Percentiles rank a stretch among this genome's conserved stretches.
Conservation (phyloP, 2,329 filamentous ascomycete species). For the Colletotrichum orbiculare region DNA sequence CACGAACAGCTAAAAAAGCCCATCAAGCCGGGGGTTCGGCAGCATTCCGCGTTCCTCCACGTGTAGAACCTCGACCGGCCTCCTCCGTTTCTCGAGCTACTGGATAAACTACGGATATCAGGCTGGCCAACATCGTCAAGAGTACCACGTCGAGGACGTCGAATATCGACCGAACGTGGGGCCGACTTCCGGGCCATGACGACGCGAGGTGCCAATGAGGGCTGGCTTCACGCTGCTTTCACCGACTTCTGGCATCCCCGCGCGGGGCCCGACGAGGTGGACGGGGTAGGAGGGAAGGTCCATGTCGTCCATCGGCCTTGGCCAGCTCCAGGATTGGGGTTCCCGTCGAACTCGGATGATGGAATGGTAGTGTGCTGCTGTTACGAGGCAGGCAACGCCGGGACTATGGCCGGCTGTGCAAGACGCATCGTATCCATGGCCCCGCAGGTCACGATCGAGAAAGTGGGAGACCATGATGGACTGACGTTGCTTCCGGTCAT, state of each 20-base stretch:
- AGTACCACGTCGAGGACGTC: slow-evolving; percentile 7
- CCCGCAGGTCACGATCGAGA: slow-evolving; percentile 2
- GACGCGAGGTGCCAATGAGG: slow-evolving; percentile 16
- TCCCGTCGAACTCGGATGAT: slow-evolving; percentile 2
- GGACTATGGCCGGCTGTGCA: neutral
- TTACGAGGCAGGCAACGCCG: neutral
- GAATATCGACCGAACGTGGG: slow-evolving; percentile 16
- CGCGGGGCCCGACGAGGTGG: slow-evolving; percentile 7
- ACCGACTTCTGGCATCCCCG: slow-evolving; percentile 13
- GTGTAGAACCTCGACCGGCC: neutral
- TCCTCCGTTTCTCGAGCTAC: slow-evolving; percentile 13
- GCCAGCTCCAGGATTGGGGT: slow-evolving; percentile 5
- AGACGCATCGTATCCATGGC: neutral
- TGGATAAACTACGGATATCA: slow-evolving; percentile 16
- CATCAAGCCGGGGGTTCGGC: slow-evolving; percentile 16
- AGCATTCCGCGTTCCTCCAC: slow-evolving; percentile 20
- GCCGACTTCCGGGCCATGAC: slow-evolving; percentile 26
- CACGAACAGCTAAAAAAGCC: neutral
- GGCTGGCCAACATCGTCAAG: neutral
- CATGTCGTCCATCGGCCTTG: neutral
- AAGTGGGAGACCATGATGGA: slow-evolving; percentile 7
- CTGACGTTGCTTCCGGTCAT: slow-evolving; percentile 12
- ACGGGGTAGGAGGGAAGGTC: slow-evolving; percentile 1
- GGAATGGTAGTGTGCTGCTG: neutral
- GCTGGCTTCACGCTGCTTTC: slow-evolving; percentile 9